Evolutionary conservation across 306 rosid species (phyloP).

Genomic region (Glycine soja): DNA sequence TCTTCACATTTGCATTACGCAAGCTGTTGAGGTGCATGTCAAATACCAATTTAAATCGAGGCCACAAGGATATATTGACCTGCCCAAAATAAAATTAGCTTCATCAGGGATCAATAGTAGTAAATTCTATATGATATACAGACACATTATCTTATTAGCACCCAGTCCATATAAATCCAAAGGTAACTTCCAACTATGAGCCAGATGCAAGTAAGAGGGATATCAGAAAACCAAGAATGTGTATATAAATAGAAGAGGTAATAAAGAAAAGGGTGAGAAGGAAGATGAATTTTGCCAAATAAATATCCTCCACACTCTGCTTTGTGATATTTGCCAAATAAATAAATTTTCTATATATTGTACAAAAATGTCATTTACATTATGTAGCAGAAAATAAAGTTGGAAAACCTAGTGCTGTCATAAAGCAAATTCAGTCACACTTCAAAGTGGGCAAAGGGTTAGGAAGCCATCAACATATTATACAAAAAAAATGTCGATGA

Average conservation of each 20-base stretch:
- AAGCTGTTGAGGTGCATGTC: conserved; percentile 96
- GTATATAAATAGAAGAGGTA: background rate
- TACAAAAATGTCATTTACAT: background rate
- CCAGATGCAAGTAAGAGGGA: background rate
- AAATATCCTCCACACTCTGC: background rate
- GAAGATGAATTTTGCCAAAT: background rate
- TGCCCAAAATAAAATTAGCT: conserved; percentile 53
- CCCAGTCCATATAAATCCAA: background rate
- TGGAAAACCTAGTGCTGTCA: background rate
- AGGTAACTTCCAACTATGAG: background rate
- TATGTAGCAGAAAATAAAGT: background rate
- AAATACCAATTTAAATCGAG: conserved; percentile 96
- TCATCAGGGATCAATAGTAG: conserved; percentile 27
- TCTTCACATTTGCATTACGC: conserved; percentile 83
- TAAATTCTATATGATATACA: conserved; percentile 10
- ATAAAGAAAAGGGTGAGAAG: background rate
- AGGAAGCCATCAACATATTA: background rate
- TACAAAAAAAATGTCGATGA: background rate
- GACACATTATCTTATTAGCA: background rate
- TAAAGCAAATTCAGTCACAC: background rate
- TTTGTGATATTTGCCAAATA: background rate
- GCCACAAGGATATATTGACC: conserved; percentile 95
- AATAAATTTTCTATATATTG: background rate
- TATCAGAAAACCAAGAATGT: conserved; percentile 36
- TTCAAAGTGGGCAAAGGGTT: background rate